Evolutionary conservation across 331 rosid species (phyloP), one percentile per base, ranked within the genome.

Genomic region (Rhamnella rubrinervis): DNA sequence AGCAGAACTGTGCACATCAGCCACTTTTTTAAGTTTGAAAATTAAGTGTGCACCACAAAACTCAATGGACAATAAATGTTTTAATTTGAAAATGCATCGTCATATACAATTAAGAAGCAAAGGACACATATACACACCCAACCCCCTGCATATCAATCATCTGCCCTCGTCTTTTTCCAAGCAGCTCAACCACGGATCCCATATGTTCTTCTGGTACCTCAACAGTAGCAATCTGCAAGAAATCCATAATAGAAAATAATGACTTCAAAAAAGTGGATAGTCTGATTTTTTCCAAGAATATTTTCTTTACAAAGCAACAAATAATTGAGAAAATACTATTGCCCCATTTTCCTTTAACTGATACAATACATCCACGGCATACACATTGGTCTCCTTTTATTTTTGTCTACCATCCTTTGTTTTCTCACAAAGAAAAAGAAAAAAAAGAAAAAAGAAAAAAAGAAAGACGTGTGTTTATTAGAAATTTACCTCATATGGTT

Each of bases 141-240:
- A 85, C 89, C 64, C 96, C 96, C 77, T 89, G 77, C 98, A 93
- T 93, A 82, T 93, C 98, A 68, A 91, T 89, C 98, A 93, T 93
- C 71, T 77, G 96, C 60, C 97, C 98, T 72, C 91, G 84, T 73
- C 98, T 93, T 86, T 86, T 87, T 65, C 98, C 98, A 55, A 93
- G 95, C 75, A 93, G 95, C 68, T 91, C 97, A 75, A 93, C 98
- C 20, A 93, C 98, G 44, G 97, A 44, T 52, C 98, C 98, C 98
- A 93, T 84, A 80, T 93, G 92, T 77, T 51, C 92, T 85, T 93
- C 97, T 18, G 98, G 98, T 21, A 93, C 98, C 83, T 93, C 98
- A 71, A 91, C 98, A 28, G 89, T 91, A 71, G 98, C 98, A 80
- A 90, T 71, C 98, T 93, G 88, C 74, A 81, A 68, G 69, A 74